Percentiles rank a stretch among this genome's conserved stretches.
These are phyloP conservation scores for Cubamyces lactineus DNA, from an alignment of 768 basidiomycete genomes.

Conservation along the genomic window DNA sequence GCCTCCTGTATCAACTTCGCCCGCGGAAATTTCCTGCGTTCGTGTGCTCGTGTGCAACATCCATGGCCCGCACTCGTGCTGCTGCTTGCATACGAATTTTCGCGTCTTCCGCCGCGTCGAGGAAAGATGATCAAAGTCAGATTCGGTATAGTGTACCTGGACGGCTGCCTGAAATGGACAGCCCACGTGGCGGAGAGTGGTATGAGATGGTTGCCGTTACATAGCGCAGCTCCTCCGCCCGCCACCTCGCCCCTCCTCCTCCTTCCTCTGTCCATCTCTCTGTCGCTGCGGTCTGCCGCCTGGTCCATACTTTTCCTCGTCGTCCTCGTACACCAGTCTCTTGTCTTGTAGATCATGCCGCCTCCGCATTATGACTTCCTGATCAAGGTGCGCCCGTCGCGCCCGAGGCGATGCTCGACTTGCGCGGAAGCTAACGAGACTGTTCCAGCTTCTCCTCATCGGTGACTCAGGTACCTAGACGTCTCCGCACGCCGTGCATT, in stretches of 20 bases:
- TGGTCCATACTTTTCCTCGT: not conserved
- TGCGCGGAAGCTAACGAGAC: slow-evolving; percentile 21
- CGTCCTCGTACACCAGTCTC: not conserved
- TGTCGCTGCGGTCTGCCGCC: not conserved
- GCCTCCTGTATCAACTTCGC: not conserved
- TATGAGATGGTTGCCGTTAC: slow-evolving; percentile 23
- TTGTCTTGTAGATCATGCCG: slow-evolving; percentile 55
- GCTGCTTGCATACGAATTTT: too few relatives aligned
- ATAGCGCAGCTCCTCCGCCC: slow-evolving; percentile 18
- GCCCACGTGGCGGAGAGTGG: slow-evolving; percentile 16
- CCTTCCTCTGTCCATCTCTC: not conserved
- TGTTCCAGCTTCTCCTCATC: slow-evolving; percentile 83
- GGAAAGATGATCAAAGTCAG: too few relatives aligned
- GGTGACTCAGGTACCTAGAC: slow-evolving; percentile 85
- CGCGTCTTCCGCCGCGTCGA: too few relatives aligned
- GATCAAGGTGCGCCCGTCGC: slow-evolving; percentile 68
- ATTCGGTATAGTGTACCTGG: slow-evolving; percentile 3
- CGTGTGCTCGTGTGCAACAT: too few relatives aligned
- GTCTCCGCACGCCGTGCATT: not conserved
- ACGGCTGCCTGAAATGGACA: slow-evolving; percentile 3
- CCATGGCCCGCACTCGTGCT: too few relatives aligned
- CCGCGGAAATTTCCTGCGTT: too few relatives aligned
- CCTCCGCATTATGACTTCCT: slow-evolving; percentile 97
- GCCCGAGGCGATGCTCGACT: not conserved
- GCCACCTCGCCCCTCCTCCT: slow-evolving; percentile 8